A percentile compares a stretch with the other conserved stretches of the same genome.
These are phyloP conservation scores for Pharnaceum exiguum DNA, from an alignment of 148 eudicot species.

Conservation along the genomic window DNA sequence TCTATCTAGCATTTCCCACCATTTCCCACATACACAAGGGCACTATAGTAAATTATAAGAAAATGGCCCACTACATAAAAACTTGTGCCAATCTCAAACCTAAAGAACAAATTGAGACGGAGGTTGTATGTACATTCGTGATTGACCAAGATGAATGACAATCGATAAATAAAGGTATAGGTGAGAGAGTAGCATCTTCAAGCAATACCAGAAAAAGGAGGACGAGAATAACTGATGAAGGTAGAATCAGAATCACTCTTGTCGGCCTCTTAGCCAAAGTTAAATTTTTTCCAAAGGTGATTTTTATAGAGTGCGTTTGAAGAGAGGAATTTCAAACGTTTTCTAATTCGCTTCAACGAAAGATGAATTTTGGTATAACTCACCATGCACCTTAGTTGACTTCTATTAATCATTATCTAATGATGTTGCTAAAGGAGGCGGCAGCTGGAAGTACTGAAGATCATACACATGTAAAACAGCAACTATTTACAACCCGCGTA, in stretches of 20 bases:
- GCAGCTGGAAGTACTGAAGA: constrained; percentile 11
- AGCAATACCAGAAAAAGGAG: constrained; percentile 1
- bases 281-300: constrained; percentile 15
- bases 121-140: no score
- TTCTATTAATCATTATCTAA: neutral
- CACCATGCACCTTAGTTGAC: constrained; percentile 17
- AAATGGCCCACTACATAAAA: no score
- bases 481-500: no score
- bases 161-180: neutral
- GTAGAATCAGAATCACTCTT: constrained; percentile 52
- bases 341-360: neutral
- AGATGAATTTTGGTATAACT: neutral
- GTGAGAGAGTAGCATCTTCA: constrained; percentile 18
- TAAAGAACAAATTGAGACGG: no score
- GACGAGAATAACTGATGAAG: constrained; percentile 14
- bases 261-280: constrained; percentile 59
- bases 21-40: no score
- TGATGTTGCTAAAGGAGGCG: constrained; percentile 16
- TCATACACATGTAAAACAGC: no score
- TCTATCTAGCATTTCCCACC: no score
- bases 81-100: no score
- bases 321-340: constrained; percentile 37
- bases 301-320: constrained; percentile 37
- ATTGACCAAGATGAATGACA: no score
- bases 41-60: no score